A percentile compares a stretch with the other conserved stretches of the same genome.
phyloP scores from a whole-genome alignment of 2,329 filamentous ascomycete genomes.

The Botrytis byssoidea region DNA sequence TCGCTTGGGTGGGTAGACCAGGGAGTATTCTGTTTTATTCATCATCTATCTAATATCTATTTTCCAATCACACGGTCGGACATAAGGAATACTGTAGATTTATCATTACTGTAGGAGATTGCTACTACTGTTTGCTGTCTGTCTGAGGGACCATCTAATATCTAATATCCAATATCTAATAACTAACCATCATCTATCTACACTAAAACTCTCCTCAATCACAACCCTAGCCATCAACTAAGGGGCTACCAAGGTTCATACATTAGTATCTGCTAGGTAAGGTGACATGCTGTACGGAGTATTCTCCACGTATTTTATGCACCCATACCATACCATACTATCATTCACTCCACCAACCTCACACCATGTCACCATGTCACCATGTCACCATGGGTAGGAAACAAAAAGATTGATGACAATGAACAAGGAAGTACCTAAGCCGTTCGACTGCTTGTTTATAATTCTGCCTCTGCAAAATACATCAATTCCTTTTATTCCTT shows the following conservation, averaged over 20 bases:
- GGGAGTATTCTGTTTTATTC: neutral
- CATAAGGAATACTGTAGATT: neutral
- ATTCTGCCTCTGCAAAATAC: neutral
- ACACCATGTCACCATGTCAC: constrained; percentile 5
- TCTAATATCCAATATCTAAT: neutral
- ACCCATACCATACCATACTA: neutral
- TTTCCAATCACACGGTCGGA: neutral
- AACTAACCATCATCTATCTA: no score
- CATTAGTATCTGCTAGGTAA: constrained; percentile 7
- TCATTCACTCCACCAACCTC: neutral
- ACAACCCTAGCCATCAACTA: constrained; percentile 7
- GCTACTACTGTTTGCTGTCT: neutral
- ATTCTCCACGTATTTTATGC: constrained; percentile 9
- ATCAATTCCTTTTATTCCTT: neutral
- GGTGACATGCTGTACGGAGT: neutral
- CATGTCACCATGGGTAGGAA: neutral
- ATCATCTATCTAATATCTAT: neutral
- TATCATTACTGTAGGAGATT: neutral
- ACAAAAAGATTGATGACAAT: neutral
- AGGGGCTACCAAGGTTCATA: constrained; percentile 4
- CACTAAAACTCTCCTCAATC: neutral
- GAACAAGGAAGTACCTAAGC: neutral
- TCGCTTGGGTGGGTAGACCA: no score
- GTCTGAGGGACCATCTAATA: neutral
- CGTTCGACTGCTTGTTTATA: neutral